phyloP scores from a whole-genome alignment of 805 yeast genomes.

The Grigorovia jiainica region DNA sequence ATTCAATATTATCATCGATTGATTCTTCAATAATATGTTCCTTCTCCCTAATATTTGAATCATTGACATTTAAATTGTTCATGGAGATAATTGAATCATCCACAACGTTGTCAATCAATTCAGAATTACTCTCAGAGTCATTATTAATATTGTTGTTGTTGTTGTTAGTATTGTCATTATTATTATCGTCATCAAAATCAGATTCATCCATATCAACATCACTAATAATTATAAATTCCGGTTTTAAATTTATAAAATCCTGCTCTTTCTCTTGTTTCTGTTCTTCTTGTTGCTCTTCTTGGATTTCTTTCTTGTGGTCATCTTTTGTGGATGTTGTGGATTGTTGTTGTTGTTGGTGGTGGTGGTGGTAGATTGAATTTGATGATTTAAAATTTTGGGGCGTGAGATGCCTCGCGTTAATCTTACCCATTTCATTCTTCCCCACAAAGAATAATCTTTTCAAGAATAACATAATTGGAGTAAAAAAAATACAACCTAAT shows the following conservation, averaged over 20 bases:
- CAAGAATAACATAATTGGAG: not conserved
- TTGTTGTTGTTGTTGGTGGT: not conserved
- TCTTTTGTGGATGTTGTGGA: too few species aligned
- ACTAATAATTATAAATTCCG: not conserved
- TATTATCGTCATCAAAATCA: not conserved
- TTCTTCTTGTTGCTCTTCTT: not conserved
- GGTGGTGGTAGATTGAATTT: too few species aligned
- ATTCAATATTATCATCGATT: not conserved
- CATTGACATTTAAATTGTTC: too few species aligned
- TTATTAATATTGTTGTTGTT: not conserved
- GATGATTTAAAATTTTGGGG: not conserved
- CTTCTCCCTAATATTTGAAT: too few species aligned
- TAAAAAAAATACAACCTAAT: not conserved
- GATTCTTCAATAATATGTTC: not conserved
- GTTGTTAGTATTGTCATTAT: not conserved
- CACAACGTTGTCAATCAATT: too few species aligned
- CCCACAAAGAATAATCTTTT: not conserved
- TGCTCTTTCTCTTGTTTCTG: not conserved
- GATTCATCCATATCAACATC: not conserved
- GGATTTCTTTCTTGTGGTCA: not conserved
- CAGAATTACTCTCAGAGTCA: too few species aligned
- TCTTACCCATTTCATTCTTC: not conserved
- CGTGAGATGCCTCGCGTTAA: not conserved
- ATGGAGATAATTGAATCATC: too few species aligned
- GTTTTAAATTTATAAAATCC: not conserved